Percentiles rank a stretch among this genome's conserved stretches.
These are phyloP conservation scores for Avena eriantha DNA, from an alignment of 176 grass and related monocot genomes.

Conservation along the genomic window DNA sequence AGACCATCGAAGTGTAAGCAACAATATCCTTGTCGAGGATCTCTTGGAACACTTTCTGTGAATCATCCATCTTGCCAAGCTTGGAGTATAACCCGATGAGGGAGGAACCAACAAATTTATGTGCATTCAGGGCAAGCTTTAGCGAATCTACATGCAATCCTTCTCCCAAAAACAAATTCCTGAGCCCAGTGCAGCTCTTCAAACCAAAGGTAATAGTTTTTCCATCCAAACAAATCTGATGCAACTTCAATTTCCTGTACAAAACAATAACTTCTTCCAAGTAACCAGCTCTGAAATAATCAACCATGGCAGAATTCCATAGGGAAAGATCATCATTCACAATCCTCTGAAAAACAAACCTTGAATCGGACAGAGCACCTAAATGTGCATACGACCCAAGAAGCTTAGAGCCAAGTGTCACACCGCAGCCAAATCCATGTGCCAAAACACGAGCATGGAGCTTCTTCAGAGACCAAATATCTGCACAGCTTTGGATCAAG, in stretches of 20 bases:
- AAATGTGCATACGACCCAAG: slow-evolving; percentile 47
- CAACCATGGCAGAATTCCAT: slow-evolving; percentile 68
- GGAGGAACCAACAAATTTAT: slow-evolving; percentile 70
- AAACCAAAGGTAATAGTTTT: slow-evolving; percentile 63
- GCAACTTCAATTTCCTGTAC: slow-evolving; percentile 48
- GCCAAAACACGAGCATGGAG: slow-evolving; percentile 53
- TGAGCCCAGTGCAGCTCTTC: slow-evolving; percentile 62
- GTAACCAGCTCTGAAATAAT: slow-evolving; percentile 58
- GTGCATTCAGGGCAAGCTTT: slow-evolving; percentile 52
- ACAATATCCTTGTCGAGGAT: slow-evolving; percentile 60
- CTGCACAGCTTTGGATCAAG: slow-evolving; percentile 32
- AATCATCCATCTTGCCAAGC: slow-evolving; percentile 45
- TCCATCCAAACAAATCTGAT: slow-evolving; percentile 38
- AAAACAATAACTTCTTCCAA: slow-evolving; percentile 55
- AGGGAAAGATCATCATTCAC: slow-evolving; percentile 44
- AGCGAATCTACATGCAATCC: slow-evolving; percentile 60
- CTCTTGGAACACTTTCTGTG: slow-evolving; percentile 51
- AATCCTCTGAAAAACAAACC: slow-evolving; percentile 49
- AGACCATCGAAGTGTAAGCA: slow-evolving; percentile 63
- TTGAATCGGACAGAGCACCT: slow-evolving; percentile 48
- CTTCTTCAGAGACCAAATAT: slow-evolving; percentile 54
- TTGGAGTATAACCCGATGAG: slow-evolving; percentile 63
- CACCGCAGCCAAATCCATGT: slow-evolving; percentile 46
- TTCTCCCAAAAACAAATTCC: slow-evolving; percentile 43
- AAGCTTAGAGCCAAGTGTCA: slow-evolving; percentile 54